A percentile compares a stretch with the other conserved stretches of the same genome.
phyloP scores from a whole-genome alignment of 768 basidiomycete genomes.

The Tylopilus vinaceipallidus region DNA sequence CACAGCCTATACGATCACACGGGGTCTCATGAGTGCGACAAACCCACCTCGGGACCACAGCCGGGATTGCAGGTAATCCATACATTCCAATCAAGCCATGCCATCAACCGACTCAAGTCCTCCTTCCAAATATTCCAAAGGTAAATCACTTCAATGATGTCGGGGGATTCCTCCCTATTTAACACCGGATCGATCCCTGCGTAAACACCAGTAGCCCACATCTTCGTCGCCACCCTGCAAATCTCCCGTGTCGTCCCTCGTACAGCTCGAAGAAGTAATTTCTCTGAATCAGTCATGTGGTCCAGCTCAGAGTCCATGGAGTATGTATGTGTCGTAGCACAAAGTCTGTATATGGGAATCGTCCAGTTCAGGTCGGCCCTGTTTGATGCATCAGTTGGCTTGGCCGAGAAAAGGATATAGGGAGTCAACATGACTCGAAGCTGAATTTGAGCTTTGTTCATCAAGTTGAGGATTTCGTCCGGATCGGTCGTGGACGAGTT shows the following conservation, averaged over 20 bases:
- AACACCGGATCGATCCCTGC: constrained; percentile 16
- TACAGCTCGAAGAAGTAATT: constrained; percentile 25
- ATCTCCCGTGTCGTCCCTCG: constrained; percentile 42
- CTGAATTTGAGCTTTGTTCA: constrained; percentile 20
- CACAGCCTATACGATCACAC: neutral
- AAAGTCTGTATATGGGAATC: constrained; percentile 28
- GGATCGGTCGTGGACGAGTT: constrained; percentile 5
- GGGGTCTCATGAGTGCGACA: too few species aligned
- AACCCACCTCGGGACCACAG: constrained; percentile 45
- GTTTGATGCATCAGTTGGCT: constrained; percentile 3
- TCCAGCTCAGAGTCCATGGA: constrained; percentile 1
- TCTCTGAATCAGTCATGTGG: constrained; percentile 30
- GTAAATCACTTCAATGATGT: neutral
- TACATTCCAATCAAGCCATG: constrained; percentile 52
- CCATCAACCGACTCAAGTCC: constrained; percentile 38
- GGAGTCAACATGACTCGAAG: constrained; percentile 30
- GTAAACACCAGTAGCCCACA: constrained; percentile 45
- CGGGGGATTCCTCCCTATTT: neutral
- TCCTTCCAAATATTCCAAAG: constrained; percentile 34
- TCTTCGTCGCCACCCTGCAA: constrained; percentile 41
- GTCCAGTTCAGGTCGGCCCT: constrained; percentile 24
- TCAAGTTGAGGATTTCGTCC: constrained; percentile 3
- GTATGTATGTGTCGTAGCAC: constrained; percentile 28
- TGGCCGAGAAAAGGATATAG: constrained; percentile 22
- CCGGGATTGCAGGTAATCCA: constrained; percentile 49